Evolutionary conservation across 805 yeast species (phyloP), one percentile per base, ranked within the genome.

Genomic region (Monosporozyma siamensis): DNA sequence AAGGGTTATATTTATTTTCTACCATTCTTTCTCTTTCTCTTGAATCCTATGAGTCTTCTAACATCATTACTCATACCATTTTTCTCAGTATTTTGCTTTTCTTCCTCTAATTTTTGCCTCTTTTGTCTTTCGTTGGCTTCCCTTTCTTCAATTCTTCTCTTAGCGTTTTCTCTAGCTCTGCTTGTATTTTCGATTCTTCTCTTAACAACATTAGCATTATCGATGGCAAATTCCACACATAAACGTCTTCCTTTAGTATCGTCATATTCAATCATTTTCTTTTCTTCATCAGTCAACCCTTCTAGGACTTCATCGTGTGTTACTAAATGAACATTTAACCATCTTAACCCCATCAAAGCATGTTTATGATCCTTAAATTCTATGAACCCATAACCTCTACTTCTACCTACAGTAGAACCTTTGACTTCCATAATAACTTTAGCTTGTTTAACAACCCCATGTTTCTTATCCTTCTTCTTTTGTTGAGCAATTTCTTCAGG

Each of bases 341-440:
- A 92, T 70, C 98, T 78, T 44, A 92, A 74, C 2, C 95, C 97
- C 97, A 88, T 89, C 51, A 92, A 72, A 1, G 98, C 97, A 48
- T 81, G 62, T 63, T 82, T 83, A 63, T 92, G 98, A 63, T 89
- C 95, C 64, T 88, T 79, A 63, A 73, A 88, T 65, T 92, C 97
- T 36, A 92, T 65, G 71, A 92, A 90, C 49, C 98, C 98, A 56
- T 90, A 92, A 47, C 98, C 98, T 70, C 97, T 81, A 57, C 92
- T 80, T 64, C 98, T 75, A 44, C 98, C 98, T 23, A 72, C 65
- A 21, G 81, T 82, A 7, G 90, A 70, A 6, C 88, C 95, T 61
- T 89, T 90, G 35, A 86, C 84, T 66, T 92, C 98, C 72, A 77
- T 83, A 48, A 92, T 83, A 50, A 92, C 81, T 68, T 92, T 92